Evolutionary conservation across 768 basidiomycete species (phyloP), one percentile per base, ranked within the genome.

Genomic region (Rhizopogon rudus): DNA sequence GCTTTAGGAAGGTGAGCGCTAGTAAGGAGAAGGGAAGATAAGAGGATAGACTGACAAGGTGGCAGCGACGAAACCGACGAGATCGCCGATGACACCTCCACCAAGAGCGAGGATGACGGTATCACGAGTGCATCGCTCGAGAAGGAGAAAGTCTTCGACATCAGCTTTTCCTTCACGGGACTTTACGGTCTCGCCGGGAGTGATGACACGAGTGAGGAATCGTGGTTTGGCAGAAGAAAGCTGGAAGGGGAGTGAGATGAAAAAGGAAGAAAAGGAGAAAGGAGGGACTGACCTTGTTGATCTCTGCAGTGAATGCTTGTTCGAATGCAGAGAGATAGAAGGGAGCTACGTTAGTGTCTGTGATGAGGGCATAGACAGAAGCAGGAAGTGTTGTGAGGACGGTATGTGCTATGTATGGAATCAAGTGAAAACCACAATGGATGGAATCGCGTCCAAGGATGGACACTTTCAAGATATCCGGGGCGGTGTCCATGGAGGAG

Each of bases 81-180:
- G 78, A 73, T 99, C 96, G 12, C 97, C 97, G 56, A 99, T 91
- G 53, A 99, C 97, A 29, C 97, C 97, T 35, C 97, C 96, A 33
- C 97, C 97, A 22, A 99, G 80, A 0, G 95, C 96, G 52, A 99
- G 73, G 54, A 98, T 77, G 58, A 99, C 92, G 3, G 90, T 94
- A 69, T 96, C 95, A 56, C 97, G 77, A 2, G 95, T 97, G 67
- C 94, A 97, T 69, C 82, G 83, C 63, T 95, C 84, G 16, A 86
- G 76, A 54, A 98, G 77, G 44, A 99, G 75, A 71, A 87, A 98
- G 71, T 99, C 96, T 68, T 98, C 96, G 62, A 98, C 87, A 56
- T 85, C 78, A 2, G 93, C 96, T 71, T 98, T 98, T 53, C 91
- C 91, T 61, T 90, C 81, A 43, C 97, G 79, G 55, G 86, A 88